Evolutionary conservation across 2,329 filamentous ascomycete species (phyloP), one percentile per base, ranked within the genome.

Genomic region (Huntiella decipiens): DNA sequence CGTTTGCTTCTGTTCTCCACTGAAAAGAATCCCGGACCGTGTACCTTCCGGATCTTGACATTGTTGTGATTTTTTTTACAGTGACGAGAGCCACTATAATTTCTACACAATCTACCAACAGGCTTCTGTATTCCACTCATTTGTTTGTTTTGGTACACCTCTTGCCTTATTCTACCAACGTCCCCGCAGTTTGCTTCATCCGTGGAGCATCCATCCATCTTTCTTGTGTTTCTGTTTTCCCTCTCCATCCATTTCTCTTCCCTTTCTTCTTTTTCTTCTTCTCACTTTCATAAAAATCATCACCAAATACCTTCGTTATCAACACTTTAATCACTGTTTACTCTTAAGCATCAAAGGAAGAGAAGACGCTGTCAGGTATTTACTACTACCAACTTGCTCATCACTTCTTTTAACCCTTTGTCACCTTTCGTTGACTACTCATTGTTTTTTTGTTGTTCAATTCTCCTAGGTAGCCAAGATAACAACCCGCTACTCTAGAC

Each of bases 401-500:
- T 28, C 22, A 28, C 22, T 28, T 28, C 22, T 28, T 28, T 28
- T 28, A 28, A 28, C 6, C 3, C 10, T 28, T 22, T 4, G 5
- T 13, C n/a, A 19, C 3, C 12, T 41, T 31, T 19, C 17, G 12
- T 22, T 46, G 19, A 19, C 19, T 32, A 38, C 19, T 13, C 17
- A 5, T 39, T 41, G 12, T 35, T 41, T 22, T 28, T 41, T 33
- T 36, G 40, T 17, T 46, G 34, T 34, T 36, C 31, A 22, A 16
- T 13, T 17, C 19, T 19, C 19, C 28, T 28, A 16, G 19, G 12
- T 28, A 28, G 15, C 13, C 39, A 41, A 41, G 39, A 41, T 41
- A 41, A 41, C 19, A 41, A 41, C 39, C 39, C 22, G 17, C 28
- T 41, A 42, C 33, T 13, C 37, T 36, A 16, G 32, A 42, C 38